Conservation (phyloP, 2,329 filamentous ascomycete species). For the Xylariaceae sp. region DNA sequence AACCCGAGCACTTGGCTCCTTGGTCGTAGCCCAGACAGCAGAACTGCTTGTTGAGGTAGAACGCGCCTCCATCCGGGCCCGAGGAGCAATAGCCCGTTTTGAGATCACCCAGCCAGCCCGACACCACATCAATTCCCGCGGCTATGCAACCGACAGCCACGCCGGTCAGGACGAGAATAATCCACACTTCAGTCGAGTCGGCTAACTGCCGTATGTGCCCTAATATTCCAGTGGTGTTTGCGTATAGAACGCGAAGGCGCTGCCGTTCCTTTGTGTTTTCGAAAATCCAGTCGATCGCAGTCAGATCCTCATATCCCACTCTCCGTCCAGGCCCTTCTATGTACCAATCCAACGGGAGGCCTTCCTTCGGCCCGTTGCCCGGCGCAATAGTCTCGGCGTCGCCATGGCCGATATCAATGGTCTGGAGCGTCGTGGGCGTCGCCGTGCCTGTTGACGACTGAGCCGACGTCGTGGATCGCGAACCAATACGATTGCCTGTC, state of each 20-base stretch:
- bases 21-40: conserved; percentile 92
- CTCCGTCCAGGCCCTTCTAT: conserved; percentile 81
- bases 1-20: conserved; percentile 75
- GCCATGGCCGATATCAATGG: conserved; percentile 18
- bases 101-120: conserved; percentile 88
- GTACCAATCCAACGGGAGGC: conserved; percentile 70
- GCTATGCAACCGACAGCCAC: conserved; percentile 79
- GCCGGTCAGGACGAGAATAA: conserved; percentile 81
- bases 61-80: conserved; percentile 69
- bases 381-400: conserved; percentile 15
- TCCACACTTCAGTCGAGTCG: conserved; percentile 88
- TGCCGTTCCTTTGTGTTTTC: conserved; percentile 96
- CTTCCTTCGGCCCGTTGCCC: conserved; percentile 41
- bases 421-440: conserved; percentile 28
- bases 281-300: conserved; percentile 99
- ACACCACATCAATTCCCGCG: conserved; percentile 82
- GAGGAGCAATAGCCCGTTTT: conserved; percentile 86
- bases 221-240: conserved; percentile 64
- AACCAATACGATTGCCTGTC: conserved; percentile 36
- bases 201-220: conserved; percentile 69
- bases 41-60: conserved; percentile 87
- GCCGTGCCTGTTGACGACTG: conserved; percentile 20
- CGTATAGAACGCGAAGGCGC: conserved; percentile 70
- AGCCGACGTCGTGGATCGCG: conserved; percentile 15
- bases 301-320: conserved; percentile 93